A percentile compares a stretch with the other conserved stretches of the same genome.
These are phyloP conservation scores for Mucor sp. DNA, from an alignment of 371 early-diverging fungal species.

Conservation along the genomic window DNA sequence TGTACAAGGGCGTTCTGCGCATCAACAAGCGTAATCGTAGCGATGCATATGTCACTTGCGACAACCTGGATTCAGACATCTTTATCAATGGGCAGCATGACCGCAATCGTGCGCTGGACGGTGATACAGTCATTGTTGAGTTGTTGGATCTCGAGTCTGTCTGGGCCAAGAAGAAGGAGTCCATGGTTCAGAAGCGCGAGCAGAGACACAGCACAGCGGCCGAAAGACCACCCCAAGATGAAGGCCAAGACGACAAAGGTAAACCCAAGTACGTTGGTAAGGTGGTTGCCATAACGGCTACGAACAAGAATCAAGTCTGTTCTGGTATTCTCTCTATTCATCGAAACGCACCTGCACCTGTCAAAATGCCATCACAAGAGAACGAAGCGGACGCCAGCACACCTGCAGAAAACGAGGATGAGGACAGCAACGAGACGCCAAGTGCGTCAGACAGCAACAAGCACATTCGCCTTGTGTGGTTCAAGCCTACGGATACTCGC, in stretches of 20 bases:
- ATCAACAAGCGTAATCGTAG: slow-evolving; percentile 63
- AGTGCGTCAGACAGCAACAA: neutral
- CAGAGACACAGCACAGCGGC: slow-evolving; percentile 7
- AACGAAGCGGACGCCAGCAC: neutral
- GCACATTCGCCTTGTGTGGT: slow-evolving; percentile 23
- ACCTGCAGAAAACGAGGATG: neutral
- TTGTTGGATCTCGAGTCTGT: slow-evolving; percentile 55
- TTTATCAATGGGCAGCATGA: slow-evolving; percentile 57
- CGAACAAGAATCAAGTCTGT: slow-evolving; percentile 46
- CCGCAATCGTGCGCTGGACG: slow-evolving; percentile 82
- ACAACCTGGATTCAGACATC: slow-evolving; percentile 48
- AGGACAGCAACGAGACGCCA: neutral
- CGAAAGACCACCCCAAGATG: slow-evolving; percentile 20
- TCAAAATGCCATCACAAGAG: neutral
- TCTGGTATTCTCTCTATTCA: slow-evolving; percentile 30
- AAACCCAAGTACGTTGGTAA: slow-evolving; percentile 27
- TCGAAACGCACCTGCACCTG: neutral
- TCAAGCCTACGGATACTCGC: slow-evolving; percentile 67
- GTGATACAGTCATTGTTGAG: slow-evolving; percentile 70
- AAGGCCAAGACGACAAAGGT: slow-evolving; percentile 20
- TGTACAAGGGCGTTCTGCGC: slow-evolving; percentile 58
- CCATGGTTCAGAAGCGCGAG: slow-evolving; percentile 12
- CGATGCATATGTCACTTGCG: slow-evolving; percentile 72
- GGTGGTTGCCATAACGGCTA: slow-evolving; percentile 53
- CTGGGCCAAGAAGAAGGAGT: slow-evolving; percentile 29